phyloP scores from a whole-genome alignment of 306 rosid genomes.

The Fragaria nilgerrensis region DNA sequence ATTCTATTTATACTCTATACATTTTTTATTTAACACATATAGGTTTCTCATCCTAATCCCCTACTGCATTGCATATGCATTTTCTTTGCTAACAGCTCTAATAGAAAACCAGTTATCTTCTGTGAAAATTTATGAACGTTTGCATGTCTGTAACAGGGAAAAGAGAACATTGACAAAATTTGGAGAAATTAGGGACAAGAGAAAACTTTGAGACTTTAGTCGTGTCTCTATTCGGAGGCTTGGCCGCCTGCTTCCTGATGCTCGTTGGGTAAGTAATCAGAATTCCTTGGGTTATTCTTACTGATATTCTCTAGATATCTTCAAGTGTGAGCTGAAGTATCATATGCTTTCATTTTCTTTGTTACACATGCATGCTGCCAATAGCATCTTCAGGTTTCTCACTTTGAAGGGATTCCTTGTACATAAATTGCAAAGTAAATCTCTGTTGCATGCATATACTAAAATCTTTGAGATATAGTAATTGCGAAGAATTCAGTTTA shows the following conservation, averaged over 20 bases:
- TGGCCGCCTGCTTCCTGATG: constrained; percentile 69
- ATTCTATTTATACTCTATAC: not conserved
- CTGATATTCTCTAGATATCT: not conserved
- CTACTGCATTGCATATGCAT: not conserved
- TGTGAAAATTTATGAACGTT: not conserved
- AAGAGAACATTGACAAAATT: constrained; percentile 50
- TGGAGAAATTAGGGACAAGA: constrained; percentile 29
- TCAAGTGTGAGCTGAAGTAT: not conserved
- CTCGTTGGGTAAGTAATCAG: constrained; percentile 56
- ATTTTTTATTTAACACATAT: not conserved
- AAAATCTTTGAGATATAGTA: not conserved
- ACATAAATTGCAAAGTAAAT: not conserved
- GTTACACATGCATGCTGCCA: not conserved
- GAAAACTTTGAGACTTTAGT: constrained; percentile 45
- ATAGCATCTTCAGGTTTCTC: not conserved
- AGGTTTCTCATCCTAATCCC: not conserved
- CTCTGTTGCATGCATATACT: not conserved
- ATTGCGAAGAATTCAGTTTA: not conserved
- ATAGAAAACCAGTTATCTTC: not conserved
- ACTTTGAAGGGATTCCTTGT: not conserved
- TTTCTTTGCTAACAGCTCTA: not conserved
- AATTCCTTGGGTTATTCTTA: not conserved
- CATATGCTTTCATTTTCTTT: not conserved
- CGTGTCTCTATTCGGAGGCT: constrained; percentile 66
- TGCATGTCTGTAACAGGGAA: constrained; percentile 38